Evolutionary conservation across 345 rosid genomes (phyloP).

Genomic region (Arabidopsis thaliana): DNA sequence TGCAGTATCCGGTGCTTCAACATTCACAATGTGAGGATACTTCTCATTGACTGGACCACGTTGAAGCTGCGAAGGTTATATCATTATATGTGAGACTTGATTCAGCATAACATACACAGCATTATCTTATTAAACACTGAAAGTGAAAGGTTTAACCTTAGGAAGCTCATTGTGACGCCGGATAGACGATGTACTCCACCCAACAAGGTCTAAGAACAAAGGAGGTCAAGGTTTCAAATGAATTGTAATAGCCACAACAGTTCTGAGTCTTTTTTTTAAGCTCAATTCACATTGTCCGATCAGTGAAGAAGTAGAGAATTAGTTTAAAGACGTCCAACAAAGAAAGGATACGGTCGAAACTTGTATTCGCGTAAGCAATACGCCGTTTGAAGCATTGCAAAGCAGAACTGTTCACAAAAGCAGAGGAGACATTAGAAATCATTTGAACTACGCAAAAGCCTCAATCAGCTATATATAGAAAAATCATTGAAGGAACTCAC

Average conservation of each 20-base stretch:
- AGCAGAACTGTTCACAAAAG: conserved; percentile 70
- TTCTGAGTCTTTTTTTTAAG: neutral
- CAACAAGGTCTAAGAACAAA: conserved; percentile 65
- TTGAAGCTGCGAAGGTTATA: conserved; percentile 52
- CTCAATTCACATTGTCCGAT: neutral
- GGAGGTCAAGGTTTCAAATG: conserved; percentile 58
- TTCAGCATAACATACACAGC: conserved; percentile 22
- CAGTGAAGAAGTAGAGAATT: conserved; percentile 14
- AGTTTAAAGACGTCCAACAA: neutral
- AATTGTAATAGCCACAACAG: conserved; percentile 5
- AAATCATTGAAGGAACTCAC: conserved; percentile 55
- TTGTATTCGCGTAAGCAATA: conserved; percentile 79
- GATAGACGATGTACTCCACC: conserved; percentile 95
- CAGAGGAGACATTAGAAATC: conserved; percentile 19
- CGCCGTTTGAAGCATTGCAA: conserved; percentile 76
- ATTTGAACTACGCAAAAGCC: conserved; percentile 6
- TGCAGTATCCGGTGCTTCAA: conserved; percentile 44
- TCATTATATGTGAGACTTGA: conserved; percentile 16
- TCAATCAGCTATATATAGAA: neutral
- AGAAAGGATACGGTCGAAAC: conserved; percentile 78
- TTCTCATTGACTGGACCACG: conserved; percentile 49
- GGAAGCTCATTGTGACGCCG: conserved; percentile 70
- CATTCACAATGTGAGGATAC: conserved; percentile 69
- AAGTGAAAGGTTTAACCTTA: conserved; percentile 46
- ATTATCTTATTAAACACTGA: conserved; percentile 3